Conservation (phyloP, 108 stramenopile genomes). For the Cylindrotheca fusiformis region DNA sequence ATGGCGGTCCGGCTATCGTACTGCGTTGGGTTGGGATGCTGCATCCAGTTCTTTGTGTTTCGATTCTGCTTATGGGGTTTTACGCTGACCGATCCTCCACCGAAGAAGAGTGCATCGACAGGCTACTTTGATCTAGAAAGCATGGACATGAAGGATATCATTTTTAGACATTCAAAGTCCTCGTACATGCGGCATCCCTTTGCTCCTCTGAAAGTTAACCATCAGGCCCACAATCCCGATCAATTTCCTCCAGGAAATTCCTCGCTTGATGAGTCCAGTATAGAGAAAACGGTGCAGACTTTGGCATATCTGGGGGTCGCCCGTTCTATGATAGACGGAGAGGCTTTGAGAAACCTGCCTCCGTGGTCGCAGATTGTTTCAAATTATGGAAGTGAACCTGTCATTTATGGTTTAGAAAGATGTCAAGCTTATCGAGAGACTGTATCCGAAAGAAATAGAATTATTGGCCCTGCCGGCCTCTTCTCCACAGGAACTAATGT, state of each 20-base stretch:
- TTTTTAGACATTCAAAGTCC: not conserved
- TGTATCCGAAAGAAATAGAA: conserved; percentile 17
- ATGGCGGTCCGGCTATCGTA: too few relatives aligned
- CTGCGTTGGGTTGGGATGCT: too few relatives aligned
- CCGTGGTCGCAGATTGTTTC: conserved; percentile 49
- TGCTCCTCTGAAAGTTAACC: not conserved
- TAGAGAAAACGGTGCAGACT: too few relatives aligned
- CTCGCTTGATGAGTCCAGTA: too few relatives aligned
- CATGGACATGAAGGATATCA: not conserved
- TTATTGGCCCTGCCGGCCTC: conserved; percentile 63
- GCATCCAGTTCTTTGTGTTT: too few relatives aligned
- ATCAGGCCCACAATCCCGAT: not conserved
- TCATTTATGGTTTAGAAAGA: conserved; percentile 50
- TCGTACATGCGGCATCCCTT: not conserved
- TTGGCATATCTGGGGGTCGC: not conserved
- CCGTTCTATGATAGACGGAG: not conserved
- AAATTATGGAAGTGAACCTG: conserved; percentile 40
- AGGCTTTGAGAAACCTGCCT: conserved; percentile 11
- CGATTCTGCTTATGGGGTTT: too few relatives aligned
- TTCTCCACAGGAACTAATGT: conserved; percentile 91
- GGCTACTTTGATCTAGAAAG: not conserved
- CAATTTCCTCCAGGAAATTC: not conserved
- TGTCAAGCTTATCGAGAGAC: conserved; percentile 47
- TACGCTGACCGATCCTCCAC: too few relatives aligned
- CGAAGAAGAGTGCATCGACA: too few relatives aligned